Percentiles rank a stretch among this genome's conserved stretches.
phyloP scores from a whole-genome alignment of 2,329 filamentous ascomycete genomes.

The Ophiostoma montium region DNA sequence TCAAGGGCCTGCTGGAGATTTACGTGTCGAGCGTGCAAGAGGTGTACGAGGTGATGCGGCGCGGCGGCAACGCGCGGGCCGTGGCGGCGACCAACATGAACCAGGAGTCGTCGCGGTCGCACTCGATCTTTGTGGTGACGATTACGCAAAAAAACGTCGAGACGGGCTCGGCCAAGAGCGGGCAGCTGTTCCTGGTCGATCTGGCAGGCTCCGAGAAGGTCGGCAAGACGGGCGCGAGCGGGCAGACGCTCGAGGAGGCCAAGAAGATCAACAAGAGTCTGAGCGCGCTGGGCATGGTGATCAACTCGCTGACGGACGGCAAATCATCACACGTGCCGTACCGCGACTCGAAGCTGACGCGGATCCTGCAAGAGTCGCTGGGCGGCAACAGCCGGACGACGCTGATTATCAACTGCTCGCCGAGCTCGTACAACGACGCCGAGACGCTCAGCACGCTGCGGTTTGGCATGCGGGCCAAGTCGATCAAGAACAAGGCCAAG shows the following conservation, averaged over 20 bases:
- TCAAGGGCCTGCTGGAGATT: conserved; percentile 86
- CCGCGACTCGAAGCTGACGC: conserved; percentile 92
- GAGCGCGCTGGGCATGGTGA: conserved; percentile 96
- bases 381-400: conserved; percentile 98
- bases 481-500: conserved; percentile 99
- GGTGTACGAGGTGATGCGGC: conserved; percentile 92
- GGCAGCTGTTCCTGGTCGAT: conserved; percentile 94
- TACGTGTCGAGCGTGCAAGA: conserved; percentile 93
- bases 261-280: conserved; percentile 99
- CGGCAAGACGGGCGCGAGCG: conserved; percentile 93
- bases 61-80: conserved; percentile 78
- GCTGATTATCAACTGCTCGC: conserved; percentile 97
- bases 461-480: conserved; percentile 92
- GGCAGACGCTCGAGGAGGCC: conserved; percentile 91
- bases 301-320: conserved; percentile 90
- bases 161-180: conserved; percentile 89
- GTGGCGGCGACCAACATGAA: conserved; percentile 99
- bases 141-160: conserved; percentile 97
- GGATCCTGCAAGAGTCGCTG: conserved; percentile 91
- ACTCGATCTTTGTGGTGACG: conserved; percentile 96
- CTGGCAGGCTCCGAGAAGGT: conserved; percentile 97
- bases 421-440: conserved; percentile 92
- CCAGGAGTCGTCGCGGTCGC: conserved; percentile 91
- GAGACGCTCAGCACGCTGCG: conserved; percentile 86
- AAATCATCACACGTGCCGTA: conserved; percentile 96